Evolutionary conservation across 495 filamentous ascomycete species (phyloP), one percentile per base, ranked within the genome.

Genomic region (Neurospora discreta): DNA sequence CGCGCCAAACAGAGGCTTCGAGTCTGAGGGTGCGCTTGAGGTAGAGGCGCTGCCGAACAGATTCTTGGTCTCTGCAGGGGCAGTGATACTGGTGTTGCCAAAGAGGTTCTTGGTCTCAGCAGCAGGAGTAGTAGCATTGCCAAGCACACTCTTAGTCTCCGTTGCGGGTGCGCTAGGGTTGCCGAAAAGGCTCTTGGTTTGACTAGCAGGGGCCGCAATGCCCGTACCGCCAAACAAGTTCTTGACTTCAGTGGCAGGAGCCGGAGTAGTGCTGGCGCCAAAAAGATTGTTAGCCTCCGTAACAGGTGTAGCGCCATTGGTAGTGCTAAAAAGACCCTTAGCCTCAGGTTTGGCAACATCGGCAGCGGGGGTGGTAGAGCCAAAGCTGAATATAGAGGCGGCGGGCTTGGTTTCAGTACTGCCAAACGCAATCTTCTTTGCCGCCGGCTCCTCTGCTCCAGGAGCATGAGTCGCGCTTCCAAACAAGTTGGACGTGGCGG

Each of bases 401-500:
- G 73, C 70, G 20, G 76, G 68, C 68, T 80, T 83, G 69, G 76
- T 70, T 13, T 80, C 76, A n/a, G 43, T 72, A 68, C 18, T 68
- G 41, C 77, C 77, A 38, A 76, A 79, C 4, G 69, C 70, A 5
- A 73, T 40, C 68, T 77, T 76, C 69, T 76, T 77, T 33, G 71
- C 70, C 10, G 75, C 70, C 18, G 74, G 74, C 68, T 76, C 76
- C 30, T 75, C 65, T 26, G 73, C 69, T 73, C 16, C 52, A 11
- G 77, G 36, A 36, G 71, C 18, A 43, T 75, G 36, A 9, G 75
- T 39, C 18, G 70, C 72, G 44, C 73, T 68, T 42, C 78, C 78
- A 70, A 84, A 84, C 9, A 82, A 68, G 69, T 70, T 77, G 36
- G 74, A 44, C 3, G 74, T 71, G 20, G 71, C 16, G 42, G 78